These are phyloP conservation scores for Lycium ferocissimum DNA, from an alignment of 257 asterid species.

Conservation along the genomic window DNA sequence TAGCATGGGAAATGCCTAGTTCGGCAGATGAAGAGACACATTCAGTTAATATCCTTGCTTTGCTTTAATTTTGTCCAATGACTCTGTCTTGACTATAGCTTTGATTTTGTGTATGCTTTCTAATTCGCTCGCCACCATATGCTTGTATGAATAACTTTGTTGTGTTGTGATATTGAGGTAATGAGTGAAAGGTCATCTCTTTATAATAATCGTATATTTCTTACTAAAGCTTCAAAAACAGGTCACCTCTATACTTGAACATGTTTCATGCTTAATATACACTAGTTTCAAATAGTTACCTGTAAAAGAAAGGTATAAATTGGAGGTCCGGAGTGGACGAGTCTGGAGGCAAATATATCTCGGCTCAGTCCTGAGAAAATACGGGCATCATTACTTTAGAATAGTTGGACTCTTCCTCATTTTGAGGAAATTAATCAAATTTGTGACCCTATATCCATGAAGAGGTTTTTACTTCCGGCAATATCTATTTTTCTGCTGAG, in stretches of 20 bases:
- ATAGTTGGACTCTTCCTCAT: not conserved
- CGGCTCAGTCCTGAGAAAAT: not conserved
- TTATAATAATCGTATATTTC: not conserved
- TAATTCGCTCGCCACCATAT: not conserved
- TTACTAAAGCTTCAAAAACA: not conserved
- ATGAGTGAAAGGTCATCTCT: not conserved
- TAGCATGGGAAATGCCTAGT: constrained; percentile 86
- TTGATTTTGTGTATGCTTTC: not conserved
- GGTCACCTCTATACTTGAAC: not conserved
- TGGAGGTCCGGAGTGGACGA: not conserved
- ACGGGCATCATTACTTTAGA: not conserved
- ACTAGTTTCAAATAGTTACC: not conserved
- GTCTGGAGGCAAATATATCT: not conserved
- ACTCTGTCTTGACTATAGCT: not conserved
- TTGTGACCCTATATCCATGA: not conserved
- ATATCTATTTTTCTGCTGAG: not conserved
- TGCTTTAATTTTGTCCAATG: not conserved
- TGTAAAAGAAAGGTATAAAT: not conserved
- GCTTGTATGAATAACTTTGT: not conserved
- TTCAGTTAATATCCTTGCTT: not conserved
- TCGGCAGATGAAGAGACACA: constrained; percentile 54
- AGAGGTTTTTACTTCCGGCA: not conserved
- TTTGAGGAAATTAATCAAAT: not conserved
- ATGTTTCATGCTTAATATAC: not conserved
- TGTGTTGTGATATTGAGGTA: not conserved